Evolutionary conservation across 768 basidiomycete genomes (phyloP), one percentile per base, ranked within the genome.

Genomic region (Suillus plorans): DNA sequence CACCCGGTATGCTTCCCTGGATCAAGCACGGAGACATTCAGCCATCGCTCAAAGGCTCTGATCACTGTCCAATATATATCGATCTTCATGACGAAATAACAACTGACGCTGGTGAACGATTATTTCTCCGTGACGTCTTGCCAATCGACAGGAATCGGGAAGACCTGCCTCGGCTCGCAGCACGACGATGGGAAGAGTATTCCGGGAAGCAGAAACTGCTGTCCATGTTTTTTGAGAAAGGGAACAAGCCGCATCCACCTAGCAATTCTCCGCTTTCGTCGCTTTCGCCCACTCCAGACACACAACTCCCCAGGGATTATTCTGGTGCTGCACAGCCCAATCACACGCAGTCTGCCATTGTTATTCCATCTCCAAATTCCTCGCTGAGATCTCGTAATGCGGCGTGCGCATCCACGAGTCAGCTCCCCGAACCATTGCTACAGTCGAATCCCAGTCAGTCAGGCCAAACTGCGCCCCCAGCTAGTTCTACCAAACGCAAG

Each of bases 11-110:
- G 2, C 81, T 96, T 2, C 94, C 92, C 0, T 99, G 96, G 97
- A 84, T 99, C 72, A 94, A 94, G 73, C 80, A 84, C 41, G 81
- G 81, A 4, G 92, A 99, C 70, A 97, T 97, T 62, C 90, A 91
- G 69, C 88, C 92, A 10, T 82, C 86, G 6, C 73, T 99, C 63
- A 93, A 92, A 68, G 97, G 97, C 10, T 97, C 95, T 22, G 97
- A 99, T 77, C 97, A 99, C 73, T 99, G 97, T 73, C 97, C 97
- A 4, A 90, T 97, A n/a, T 97, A 84, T 73, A 82, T 98, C 64
- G 96, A 99, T 72, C 79, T 99, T 18, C 84, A 91, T 70, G 94
- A 99, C 68, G 82, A 89, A 66, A 90, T 97, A 63, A 78, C 79
- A 7, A 74, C 82, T 31, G 67, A 80, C 64, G 68, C 70, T 57